phyloP scores from a whole-genome alignment of 495 filamentous ascomycete genomes.

The Articulospora tetracladia region DNA sequence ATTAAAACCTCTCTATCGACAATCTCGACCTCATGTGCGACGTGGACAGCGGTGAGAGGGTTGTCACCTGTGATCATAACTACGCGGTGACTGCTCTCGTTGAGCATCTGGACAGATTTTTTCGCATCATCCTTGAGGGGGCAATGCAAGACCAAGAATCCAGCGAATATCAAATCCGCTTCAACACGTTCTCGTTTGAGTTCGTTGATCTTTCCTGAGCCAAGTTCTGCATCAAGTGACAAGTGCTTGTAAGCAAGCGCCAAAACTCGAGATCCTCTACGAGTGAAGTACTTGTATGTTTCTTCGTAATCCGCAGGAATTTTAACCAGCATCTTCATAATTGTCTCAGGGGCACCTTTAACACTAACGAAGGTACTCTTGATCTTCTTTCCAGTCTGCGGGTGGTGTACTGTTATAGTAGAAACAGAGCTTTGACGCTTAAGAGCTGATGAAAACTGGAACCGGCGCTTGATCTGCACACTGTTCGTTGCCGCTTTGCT shows the following conservation, averaged over 20 bases:
- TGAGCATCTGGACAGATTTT: constrained; percentile 91
- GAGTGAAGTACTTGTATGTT: constrained; percentile 96
- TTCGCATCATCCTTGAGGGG: constrained; percentile 96
- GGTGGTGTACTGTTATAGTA: constrained; percentile 64
- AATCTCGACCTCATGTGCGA: constrained; percentile 94
- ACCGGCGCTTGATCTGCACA: constrained; percentile 94
- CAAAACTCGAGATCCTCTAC: constrained; percentile 89
- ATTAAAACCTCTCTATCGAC: constrained; percentile 95
- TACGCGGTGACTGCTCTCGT: constrained; percentile 96
- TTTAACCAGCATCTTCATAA: constrained; percentile 82
- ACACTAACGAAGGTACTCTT: constrained; percentile 87
- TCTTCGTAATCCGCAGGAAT: constrained; percentile 91
- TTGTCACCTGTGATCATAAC: constrained; percentile 99
- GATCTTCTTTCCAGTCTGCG: constrained; percentile 64
- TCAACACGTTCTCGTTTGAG: constrained; percentile 91
- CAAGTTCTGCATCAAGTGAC: constrained; percentile 72
- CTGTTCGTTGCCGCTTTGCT: constrained; percentile 48
- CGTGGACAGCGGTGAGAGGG: constrained; percentile 92
- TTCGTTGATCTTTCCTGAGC: constrained; percentile 82
- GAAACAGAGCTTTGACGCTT: constrained; percentile 96
- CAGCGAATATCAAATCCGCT: constrained; percentile 78
- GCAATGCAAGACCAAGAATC: constrained; percentile 92
- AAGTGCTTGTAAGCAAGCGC: constrained; percentile 93
- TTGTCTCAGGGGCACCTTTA: constrained; percentile 96
- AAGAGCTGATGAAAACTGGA: constrained; percentile 96